Evolutionary conservation across 805 yeast species (phyloP), one percentile per base, ranked within the genome.

Genomic region (Ogataea nonfermentans): DNA sequence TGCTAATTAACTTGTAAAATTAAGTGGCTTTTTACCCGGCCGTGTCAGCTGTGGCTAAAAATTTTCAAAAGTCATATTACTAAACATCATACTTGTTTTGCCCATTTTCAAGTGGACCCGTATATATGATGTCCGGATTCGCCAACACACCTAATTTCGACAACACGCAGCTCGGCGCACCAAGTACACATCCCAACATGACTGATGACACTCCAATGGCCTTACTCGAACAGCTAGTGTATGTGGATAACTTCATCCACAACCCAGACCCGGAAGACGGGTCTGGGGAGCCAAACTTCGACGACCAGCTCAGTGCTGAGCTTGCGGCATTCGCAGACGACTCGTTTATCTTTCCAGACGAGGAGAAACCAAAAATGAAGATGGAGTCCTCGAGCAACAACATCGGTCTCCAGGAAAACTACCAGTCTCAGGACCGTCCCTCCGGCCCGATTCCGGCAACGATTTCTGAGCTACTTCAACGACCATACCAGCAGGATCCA

Each of bases 311-410:
- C 17, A 73, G 78, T 5, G 77, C 76, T 12, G 93, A 84, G 54
- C 69, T 84, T 47, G 84, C 87, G 12, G 90, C 89, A 1, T 84
- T 84, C 70, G 91, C 90, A 0, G 90, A 84, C 52, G 90, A 83
- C 43, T 74, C 86, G 2, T 84, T 84, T 49, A 74, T 84, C 2
- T 84, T 84, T 56, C 88, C 91, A 1, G 93, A 84, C 55, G 93
- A 85, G 54, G 91, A 84, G 24, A 83, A 83, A 55, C 81, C 82
- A 1, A 70, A 65, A 44, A 44, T 47, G 22, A 45, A 47, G 29
- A 10, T 36, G 30, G 51, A 30, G 26, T 44, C 39, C 24, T 31
- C 44, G 23, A 27, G 49, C 26, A 24, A 40, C 33, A 11, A 20
- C n/a, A 11, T 37, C 30, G 37, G 32, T 22, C 24, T 37, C 11